Evolutionary conservation across 148 eudicot genomes (phyloP).

Genomic region (Cornus florida): DNA sequence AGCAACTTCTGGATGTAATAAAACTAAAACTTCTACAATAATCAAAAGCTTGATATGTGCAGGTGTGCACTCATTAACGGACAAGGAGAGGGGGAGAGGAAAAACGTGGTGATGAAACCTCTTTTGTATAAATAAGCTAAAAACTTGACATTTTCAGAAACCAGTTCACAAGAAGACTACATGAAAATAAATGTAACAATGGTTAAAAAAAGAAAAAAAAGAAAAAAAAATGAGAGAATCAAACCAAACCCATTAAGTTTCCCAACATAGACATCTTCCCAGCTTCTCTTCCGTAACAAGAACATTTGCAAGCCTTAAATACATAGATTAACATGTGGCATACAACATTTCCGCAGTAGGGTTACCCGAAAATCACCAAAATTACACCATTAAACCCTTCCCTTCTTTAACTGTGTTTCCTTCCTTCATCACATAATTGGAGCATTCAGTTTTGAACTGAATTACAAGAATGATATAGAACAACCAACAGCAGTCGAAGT

Average conservation of each 20-base stretch:
- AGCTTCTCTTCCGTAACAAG: constrained; percentile 3
- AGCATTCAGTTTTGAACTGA: constrained; percentile 8
- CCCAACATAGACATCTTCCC: constrained; percentile 4
- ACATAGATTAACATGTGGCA: constrained; percentile 26
- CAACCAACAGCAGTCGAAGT: constrained; percentile 8
- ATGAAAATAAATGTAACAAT: not conserved
- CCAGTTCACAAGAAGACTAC: not conserved
- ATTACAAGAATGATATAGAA: constrained; percentile 13
- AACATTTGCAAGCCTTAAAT: constrained; percentile 9
- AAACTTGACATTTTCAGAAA: not conserved
- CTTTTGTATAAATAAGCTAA: constrained; percentile 11
- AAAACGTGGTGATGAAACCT: not conserved
- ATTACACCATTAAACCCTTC: constrained; percentile 10
- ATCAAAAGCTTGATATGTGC: too few species aligned
- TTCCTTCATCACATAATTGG: constrained; percentile 3
- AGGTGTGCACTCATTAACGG: too few species aligned
- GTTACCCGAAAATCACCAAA: constrained; percentile 12
- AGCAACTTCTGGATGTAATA: too few species aligned
- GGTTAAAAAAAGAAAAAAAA: not conserved
- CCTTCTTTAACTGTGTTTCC: not conserved
- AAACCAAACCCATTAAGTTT: constrained; percentile 5
- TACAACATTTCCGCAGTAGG: constrained; percentile 13
- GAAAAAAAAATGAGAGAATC: not conserved
- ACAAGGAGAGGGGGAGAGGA: not conserved
- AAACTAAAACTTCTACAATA: too few species aligned